Base-by-base conservation (phyloP, 208 protist species). In the Trypanosoma caninum region DNA sequence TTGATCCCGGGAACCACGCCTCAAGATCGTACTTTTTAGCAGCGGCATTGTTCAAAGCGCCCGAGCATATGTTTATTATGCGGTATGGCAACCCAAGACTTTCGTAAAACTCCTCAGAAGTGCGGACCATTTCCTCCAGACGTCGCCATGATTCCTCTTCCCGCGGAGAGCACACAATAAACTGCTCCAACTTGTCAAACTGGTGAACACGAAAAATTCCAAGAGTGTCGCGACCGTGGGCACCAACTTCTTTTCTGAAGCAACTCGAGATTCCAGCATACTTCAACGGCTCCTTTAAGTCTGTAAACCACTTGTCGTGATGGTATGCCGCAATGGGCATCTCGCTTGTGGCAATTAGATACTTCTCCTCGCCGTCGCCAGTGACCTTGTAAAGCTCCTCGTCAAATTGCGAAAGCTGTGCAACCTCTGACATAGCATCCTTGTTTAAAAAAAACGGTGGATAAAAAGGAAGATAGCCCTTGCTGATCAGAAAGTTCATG, bases 21-120 rank as follows among this genome's bases (percentile, higher is more conserved):
- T 99, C 99, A 8, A 99, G 72, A 82, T 99, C 99, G 64, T 98
- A 99, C 88, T 99, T 99, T 80, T 98, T 99, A 31, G 99, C 97
- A 14, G 99, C 98, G 10, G 99, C 98, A 77, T 99, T 96, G 84
- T 99, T 99, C 9, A 99, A 85, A 18, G 87, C 98, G 41, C 98
- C 94, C 46, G 87, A 95, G 69, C 91, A 96, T 71, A 98, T 98
- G 68, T 87, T 84, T 44, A 98, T 86, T 34, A 97, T 94, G 58
- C 88, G 87, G 74, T 98, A 98, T 7, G 96, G 93, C 22, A 98
- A 63, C 6, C 87, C 89, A 18, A 98, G 82, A 44, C 79, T 91
- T 63, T 98, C 80, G 72, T 91, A 97, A 75, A 98, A 99, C 25
- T 97, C 96, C 69, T 96, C 74, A 33, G 91, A 91, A 18, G 81